phyloP scores from a whole-genome alignment of 2,329 filamentous ascomycete genomes.

The Pseudogymnoascus sp. region DNA sequence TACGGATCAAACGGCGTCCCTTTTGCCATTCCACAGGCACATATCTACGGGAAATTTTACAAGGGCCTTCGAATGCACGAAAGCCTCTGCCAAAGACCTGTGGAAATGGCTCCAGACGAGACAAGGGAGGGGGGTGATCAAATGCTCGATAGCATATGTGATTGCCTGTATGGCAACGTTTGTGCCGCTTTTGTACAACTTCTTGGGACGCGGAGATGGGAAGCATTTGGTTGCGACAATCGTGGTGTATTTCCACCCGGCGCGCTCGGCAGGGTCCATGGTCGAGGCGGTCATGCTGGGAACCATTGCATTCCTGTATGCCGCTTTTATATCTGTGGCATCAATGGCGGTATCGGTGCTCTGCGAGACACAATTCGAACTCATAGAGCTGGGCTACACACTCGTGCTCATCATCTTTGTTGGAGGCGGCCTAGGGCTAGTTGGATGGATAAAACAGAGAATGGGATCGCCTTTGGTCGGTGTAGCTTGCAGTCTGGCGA shows the following conservation, averaged over 20 bases:
- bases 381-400: constrained; percentile 67
- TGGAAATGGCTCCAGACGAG: constrained; percentile 63
- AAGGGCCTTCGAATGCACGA: constrained; percentile 30
- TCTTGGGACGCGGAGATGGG: constrained; percentile 78
- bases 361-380: constrained; percentile 60
- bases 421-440: constrained; percentile 77
- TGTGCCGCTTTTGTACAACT: constrained; percentile 62
- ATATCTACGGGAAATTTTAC: constrained; percentile 29
- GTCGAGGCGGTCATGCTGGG: constrained; percentile 75
- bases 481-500: constrained; percentile 77
- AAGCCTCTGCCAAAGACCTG: constrained; percentile 35
- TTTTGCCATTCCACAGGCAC: constrained; percentile 18
- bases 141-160: constrained; percentile 86
- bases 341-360: constrained; percentile 86
- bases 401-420: constrained; percentile 78
- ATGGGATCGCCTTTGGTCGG: constrained; percentile 75
- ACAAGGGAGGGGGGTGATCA: constrained; percentile 73
- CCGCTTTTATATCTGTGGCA: constrained; percentile 66
- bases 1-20: constrained; percentile 14
- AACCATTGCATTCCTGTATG: constrained; percentile 71
- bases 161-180: constrained; percentile 84
- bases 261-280: constrained; percentile 82
- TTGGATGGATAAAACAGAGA: constrained; percentile 81
- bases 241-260: constrained; percentile 91
- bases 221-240: constrained; percentile 93